phyloP scores from a whole-genome alignment of 2,329 filamentous ascomycete genomes.

The Sporothrix schenckii region DNA sequence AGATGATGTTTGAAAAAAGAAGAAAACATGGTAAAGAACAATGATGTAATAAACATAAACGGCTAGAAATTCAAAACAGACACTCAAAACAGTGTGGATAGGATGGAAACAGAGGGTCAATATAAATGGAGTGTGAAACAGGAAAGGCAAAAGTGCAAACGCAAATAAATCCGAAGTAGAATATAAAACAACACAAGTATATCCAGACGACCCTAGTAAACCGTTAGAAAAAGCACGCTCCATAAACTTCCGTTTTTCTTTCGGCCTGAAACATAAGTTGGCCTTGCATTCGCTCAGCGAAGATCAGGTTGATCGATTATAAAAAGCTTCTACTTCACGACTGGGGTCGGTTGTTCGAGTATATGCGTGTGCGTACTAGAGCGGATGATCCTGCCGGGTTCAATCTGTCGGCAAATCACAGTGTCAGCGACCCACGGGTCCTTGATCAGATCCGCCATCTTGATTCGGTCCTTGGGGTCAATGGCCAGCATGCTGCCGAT shows the following conservation, averaged over 20 bases:
- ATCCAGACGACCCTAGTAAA: background rate
- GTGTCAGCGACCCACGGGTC: slow-evolving; percentile 91
- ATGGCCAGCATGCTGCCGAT: slow-evolving; percentile 91
- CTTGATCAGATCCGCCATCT: slow-evolving; percentile 79
- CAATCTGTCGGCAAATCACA: slow-evolving; percentile 79
- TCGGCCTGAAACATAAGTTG: background rate
- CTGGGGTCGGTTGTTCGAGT: slow-evolving; percentile 68
- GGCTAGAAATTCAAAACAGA: background rate
- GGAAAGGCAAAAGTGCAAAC: background rate
- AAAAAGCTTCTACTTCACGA: slow-evolving; percentile 34
- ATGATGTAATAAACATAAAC: no score
- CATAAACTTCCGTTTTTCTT: background rate
- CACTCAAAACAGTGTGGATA: background rate
- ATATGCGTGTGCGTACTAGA: slow-evolving; percentile 82
- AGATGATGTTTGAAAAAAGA: slow-evolving; percentile 2
- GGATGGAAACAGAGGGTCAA: background rate
- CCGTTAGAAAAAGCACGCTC: slow-evolving; percentile 12
- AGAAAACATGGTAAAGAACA: background rate
- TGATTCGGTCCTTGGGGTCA: slow-evolving; percentile 79
- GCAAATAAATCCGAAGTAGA: background rate
- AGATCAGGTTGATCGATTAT: background rate
- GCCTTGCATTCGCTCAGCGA: slow-evolving; percentile 10
- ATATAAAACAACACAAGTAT: background rate
- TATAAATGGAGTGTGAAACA: background rate
- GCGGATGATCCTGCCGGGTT: slow-evolving; percentile 67